phyloP scores from a whole-genome alignment of 371 early-diverging fungal genomes.

The Blakeslea trispora region DNA sequence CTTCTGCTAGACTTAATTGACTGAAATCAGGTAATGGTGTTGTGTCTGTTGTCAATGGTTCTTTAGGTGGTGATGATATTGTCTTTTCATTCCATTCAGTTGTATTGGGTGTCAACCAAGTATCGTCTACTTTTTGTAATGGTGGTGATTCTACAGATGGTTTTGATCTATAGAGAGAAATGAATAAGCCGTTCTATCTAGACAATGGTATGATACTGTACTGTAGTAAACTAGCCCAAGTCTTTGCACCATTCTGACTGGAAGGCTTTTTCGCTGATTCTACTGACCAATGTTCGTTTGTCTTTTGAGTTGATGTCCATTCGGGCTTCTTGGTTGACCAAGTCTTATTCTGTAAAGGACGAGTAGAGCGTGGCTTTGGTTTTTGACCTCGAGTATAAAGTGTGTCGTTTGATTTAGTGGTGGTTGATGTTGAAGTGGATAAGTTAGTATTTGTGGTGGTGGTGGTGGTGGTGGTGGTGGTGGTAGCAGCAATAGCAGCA shows the following conservation, averaged over 20 bases:
- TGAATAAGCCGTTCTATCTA: background rate
- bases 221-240: slow-evolving; percentile 81
- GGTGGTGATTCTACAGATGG: slow-evolving; percentile 4
- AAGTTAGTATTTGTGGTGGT: too few species aligned
- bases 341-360: background rate
- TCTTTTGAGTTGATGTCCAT: too few species aligned
- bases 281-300: slow-evolving; percentile 7
- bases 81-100: background rate
- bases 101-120: slow-evolving; percentile 9
- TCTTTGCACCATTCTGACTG: slow-evolving; percentile 23
- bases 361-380: too few species aligned
- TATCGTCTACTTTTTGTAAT: slow-evolving; percentile 15
- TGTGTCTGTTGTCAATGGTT: background rate
- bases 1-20: slow-evolving; percentile 2
- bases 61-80: background rate
- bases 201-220: slow-evolving; percentile 38
- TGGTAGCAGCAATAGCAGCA: too few species aligned
- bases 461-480: slow-evolving; percentile 32
- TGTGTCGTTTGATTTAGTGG: slow-evolving; percentile 5
- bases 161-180: slow-evolving; percentile 6
- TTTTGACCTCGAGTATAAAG: too few species aligned
- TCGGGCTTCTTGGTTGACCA: too few species aligned
- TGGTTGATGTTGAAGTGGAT: slow-evolving; percentile 18
- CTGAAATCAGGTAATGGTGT: slow-evolving; percentile 14
- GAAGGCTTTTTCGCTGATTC: slow-evolving; percentile 17